phyloP scores from a whole-genome alignment of 257 asterid genomes.

The Nicotiana noctiflora region DNA sequence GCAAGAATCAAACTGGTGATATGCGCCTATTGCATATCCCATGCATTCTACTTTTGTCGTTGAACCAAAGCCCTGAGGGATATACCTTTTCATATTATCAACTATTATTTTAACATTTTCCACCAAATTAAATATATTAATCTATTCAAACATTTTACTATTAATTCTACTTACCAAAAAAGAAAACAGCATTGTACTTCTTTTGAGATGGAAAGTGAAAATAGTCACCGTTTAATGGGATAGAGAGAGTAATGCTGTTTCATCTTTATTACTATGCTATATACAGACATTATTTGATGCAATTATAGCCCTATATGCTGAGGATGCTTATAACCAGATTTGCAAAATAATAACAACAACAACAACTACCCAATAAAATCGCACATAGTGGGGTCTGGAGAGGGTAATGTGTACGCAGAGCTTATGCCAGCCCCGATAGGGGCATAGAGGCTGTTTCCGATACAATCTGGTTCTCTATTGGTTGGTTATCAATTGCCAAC shows the following conservation, averaged over 20 bases:
- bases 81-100: neutral
- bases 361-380: no score
- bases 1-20: neutral
- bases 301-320: neutral
- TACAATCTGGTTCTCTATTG: neutral
- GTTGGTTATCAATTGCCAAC: slow-evolving; percentile 2
- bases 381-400: no score
- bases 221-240: neutral
- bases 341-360: no score
- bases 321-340: neutral
- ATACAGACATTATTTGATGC: neutral
- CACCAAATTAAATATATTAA: neutral
- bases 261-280: neutral
- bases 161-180: neutral
- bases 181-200: neutral
- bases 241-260: neutral
- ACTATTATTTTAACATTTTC: neutral
- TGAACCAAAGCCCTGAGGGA: neutral
- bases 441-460: no score
- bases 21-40: neutral
- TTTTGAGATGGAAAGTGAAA: neutral
- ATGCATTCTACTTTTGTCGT: neutral
- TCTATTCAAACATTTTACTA: neutral
- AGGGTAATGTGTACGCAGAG: no score
- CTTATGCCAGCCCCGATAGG: no score